These are phyloP conservation scores for Primulina eburnea DNA, from an alignment of 257 asterid genomes.

Conservation along the genomic window DNA sequence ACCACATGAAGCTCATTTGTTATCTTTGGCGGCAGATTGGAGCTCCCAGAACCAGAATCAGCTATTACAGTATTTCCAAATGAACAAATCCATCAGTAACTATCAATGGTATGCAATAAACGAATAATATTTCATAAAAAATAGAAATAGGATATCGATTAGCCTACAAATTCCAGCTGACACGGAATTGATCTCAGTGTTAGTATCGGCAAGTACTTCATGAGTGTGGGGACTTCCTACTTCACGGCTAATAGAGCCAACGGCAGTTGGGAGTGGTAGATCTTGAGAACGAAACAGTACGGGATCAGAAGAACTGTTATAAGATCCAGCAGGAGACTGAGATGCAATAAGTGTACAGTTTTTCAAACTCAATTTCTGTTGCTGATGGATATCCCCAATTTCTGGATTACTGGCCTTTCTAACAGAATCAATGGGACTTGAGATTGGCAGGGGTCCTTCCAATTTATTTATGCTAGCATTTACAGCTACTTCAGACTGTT, in stretches of 20 bases:
- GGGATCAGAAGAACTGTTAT: conserved; percentile 48
- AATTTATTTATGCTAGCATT: conserved; percentile 30
- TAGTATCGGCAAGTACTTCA: conserved; percentile 35
- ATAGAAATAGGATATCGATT: conserved; percentile 20
- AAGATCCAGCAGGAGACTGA: conserved; percentile 38
- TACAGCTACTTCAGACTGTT: conserved; percentile 24
- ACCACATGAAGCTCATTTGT: conserved; percentile 39
- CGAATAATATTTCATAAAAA: conserved; percentile 10
- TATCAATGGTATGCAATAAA: conserved; percentile 16
- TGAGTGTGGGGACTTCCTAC: conserved; percentile 34
- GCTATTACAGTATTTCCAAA: conserved; percentile 34
- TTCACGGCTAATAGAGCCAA: conserved; percentile 36
- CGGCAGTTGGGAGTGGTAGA: conserved; percentile 34
- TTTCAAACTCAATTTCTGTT: conserved; percentile 30
- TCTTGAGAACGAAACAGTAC: conserved; percentile 48
- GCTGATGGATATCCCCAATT: conserved; percentile 31
- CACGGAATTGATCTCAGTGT: conserved; percentile 37
- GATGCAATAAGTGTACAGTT: conserved; percentile 32
- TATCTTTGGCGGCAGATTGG: conserved; percentile 41
- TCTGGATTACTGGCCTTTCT: conserved; percentile 29
- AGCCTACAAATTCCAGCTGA: conserved; percentile 38
- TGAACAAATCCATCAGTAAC: conserved; percentile 22
- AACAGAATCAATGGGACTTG: conserved; percentile 34
- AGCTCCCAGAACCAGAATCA: conserved; percentile 41
- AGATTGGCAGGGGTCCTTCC: conserved; percentile 33